Base-by-base conservation (phyloP, 2,329 filamentous ascomycete genomes). In the Fusarium longipes region DNA sequence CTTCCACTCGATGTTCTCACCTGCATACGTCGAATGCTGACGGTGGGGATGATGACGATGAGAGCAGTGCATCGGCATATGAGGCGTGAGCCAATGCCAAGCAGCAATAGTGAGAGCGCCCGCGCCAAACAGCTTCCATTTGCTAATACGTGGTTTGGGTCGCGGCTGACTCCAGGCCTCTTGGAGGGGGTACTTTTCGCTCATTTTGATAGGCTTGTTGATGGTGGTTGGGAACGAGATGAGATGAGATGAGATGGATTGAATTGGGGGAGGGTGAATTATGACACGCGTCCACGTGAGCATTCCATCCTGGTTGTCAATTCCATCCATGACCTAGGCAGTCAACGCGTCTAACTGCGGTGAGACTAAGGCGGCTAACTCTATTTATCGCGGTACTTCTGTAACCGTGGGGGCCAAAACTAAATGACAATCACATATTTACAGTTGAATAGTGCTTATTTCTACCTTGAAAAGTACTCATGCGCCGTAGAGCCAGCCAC, bases 1-100 rank as follows among this genome's bases (percentile, higher is more conserved):
- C 18, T 74, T 70, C 82, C 81, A 83, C 39, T 48, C 30, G n/a
- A 69, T 48, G 18, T 32, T 59, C 43, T 69, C 66, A 15, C 62
- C 66, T 6, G n/a, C 39, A 11, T 68, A 68, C 8, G 48, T 57
- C 20, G 36, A 24, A 24, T 29, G 38, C 9, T 35, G 36, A 40
- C 25, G 32, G 11, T 25, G 38, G 17, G 44, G 47, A 17, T 67
- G 38, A 11, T 56, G 62, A 42, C 30, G 62, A 48, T 62, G 61
- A 18, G 62, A 22, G 40, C 65, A 66, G 35, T 32, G 24, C 22
- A 32, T 5, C 10, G 25, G 25, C 25, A 29, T 27, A 5, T 47
- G 50, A 38, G 50, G 57, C n/a, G 39, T 18, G 3, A 69, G 50
- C 49, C 48, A 69, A 30, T 69, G 44, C 50, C 45, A 48, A 2